phyloP scores from a whole-genome alignment of 202 grass and related monocot genomes.

The Carex arenaria region DNA sequence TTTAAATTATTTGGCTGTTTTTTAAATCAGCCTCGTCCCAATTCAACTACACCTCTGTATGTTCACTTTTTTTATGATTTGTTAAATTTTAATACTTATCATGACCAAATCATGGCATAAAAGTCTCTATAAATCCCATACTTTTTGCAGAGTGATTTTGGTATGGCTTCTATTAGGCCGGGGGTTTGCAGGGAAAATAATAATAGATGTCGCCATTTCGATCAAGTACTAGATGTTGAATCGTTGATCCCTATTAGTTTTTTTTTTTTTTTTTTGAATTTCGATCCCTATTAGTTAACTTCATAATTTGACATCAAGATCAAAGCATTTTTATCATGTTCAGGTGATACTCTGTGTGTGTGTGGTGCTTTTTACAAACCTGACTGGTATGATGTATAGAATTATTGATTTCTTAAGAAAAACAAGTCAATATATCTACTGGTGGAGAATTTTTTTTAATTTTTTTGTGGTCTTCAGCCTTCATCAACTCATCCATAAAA shows the following conservation, averaged over 20 bases:
- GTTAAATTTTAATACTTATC: neutral
- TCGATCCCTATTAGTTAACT: neutral
- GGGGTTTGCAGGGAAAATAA: neutral
- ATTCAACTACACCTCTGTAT: neutral
- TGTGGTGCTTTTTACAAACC: neutral
- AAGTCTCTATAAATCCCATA: neutral
- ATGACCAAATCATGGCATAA: neutral
- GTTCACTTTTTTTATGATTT: neutral
- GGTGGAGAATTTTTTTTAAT: neutral
- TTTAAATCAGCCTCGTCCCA: neutral
- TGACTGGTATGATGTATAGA: neutral
- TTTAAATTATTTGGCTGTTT: neutral
- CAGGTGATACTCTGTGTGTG: neutral
- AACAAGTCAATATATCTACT: neutral
- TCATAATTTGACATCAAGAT: neutral
- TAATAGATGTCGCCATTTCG: neutral
- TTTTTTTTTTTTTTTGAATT: neutral
- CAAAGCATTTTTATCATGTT: neutral
- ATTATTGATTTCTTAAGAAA: neutral
- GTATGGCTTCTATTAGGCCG: too few relatives aligned
- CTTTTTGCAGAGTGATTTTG: too few relatives aligned
- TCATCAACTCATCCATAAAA: neutral
- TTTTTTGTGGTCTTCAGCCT: neutral
- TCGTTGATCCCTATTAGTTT: neutral
- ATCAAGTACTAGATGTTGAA: neutral